A percentile compares a stretch with the other conserved stretches of the same genome.
Evolutionary conservation across 345 rosid genomes (phyloP).

Genomic region (Carallia brachiata): DNA sequence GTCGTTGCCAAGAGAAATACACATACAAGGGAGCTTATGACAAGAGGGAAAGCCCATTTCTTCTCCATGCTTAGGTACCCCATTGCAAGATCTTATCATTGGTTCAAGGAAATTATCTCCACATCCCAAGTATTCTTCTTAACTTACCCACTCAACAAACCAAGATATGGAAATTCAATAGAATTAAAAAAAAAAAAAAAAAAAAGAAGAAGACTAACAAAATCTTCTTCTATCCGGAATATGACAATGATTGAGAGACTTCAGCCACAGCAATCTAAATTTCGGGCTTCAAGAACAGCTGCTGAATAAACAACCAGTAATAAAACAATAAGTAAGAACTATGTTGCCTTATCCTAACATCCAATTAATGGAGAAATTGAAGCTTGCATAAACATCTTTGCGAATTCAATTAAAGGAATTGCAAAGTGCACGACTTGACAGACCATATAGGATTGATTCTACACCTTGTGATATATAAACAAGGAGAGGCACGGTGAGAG

Average conservation of each 20-base stretch:
- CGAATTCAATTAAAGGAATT: not conserved
- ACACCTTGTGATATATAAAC: not conserved
- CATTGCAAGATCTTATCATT: constrained; percentile 48
- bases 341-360: not conserved
- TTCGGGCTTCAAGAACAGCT: constrained; percentile 18
- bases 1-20: constrained; percentile 78
- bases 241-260: constrained; percentile 8
- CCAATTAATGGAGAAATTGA: constrained; percentile 11
- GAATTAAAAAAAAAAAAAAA: no score
- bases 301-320: constrained; percentile 28
- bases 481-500: not conserved
- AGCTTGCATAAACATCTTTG: constrained; percentile 9
- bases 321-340: constrained; percentile 16
- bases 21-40: constrained; percentile 74
- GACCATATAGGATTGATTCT: not conserved
- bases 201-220: not conserved
- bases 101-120: constrained; percentile 15
- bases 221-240: not conserved
- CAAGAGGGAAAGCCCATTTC: constrained; percentile 93
- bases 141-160: constrained; percentile 7
- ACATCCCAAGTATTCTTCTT: constrained; percentile 8
- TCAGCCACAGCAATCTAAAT: constrained; percentile 12
- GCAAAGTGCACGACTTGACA: not conserved
- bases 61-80: constrained; percentile 81
- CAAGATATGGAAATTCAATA: not conserved